Conservation (phyloP, 2,329 filamentous ascomycete genomes). For the Cadophora sp. region DNA sequence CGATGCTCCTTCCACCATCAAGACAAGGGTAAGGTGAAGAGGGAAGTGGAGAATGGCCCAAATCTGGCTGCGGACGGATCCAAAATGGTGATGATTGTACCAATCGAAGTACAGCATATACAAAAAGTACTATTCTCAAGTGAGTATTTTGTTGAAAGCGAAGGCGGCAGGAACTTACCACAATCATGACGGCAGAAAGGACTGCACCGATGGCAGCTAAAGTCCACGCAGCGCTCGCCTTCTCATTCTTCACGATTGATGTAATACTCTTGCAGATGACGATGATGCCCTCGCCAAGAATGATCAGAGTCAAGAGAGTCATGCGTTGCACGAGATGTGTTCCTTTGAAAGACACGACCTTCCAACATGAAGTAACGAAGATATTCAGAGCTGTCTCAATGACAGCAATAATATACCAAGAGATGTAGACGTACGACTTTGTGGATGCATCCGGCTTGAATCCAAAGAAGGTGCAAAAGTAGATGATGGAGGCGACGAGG, state of each 20-base stretch:
- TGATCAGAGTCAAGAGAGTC: constrained; percentile 64
- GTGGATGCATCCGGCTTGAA: too few relatives aligned
- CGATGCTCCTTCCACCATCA: constrained; percentile 58
- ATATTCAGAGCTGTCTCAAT: constrained; percentile 37
- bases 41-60: constrained; percentile 61
- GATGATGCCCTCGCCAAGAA: constrained; percentile 46
- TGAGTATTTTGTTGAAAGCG: background rate
- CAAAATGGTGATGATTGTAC: constrained; percentile 32
- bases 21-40: constrained; percentile 61
- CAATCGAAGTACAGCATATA: constrained; percentile 42
- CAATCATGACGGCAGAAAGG: constrained; percentile 27
- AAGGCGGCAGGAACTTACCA: constrained; percentile 24
- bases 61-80: constrained; percentile 34
- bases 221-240: constrained; percentile 14
- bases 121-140: constrained; percentile 34
- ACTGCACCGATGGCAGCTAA: constrained; percentile 29
- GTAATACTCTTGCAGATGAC: constrained; percentile 36
- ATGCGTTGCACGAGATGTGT: constrained; percentile 65
- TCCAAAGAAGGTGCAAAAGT: constrained; percentile 36
- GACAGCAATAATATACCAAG: constrained; percentile 38
- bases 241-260: constrained; percentile 29
- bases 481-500: constrained; percentile 36
- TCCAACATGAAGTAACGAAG: constrained; percentile 33
- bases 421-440: constrained; percentile 17
- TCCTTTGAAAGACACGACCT: constrained; percentile 58